These are phyloP conservation scores for Darksidea phi DNA, from an alignment of 495 filamentous ascomycete species.

Conservation along the genomic window DNA sequence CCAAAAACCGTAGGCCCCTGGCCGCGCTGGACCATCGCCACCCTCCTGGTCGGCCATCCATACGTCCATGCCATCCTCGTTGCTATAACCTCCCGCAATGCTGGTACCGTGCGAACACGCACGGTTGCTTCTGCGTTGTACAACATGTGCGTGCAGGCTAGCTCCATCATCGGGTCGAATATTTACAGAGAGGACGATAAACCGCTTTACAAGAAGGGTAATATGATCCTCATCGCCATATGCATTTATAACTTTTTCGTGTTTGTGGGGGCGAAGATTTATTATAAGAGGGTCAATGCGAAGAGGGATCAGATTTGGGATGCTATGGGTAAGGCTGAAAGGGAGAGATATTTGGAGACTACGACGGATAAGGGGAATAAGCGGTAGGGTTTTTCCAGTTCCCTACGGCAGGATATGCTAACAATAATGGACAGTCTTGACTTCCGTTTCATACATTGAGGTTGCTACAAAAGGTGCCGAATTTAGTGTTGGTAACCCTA, in stretches of 20 bases:
- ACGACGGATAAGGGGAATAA: conserved; percentile 71
- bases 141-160: conserved; percentile 51
- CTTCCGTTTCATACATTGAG: conserved; percentile 53
- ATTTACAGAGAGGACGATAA: conserved; percentile 39
- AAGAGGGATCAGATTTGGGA: conserved; percentile 53
- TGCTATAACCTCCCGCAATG: conserved; percentile 50
- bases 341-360: conserved; percentile 60
- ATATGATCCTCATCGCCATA: conserved; percentile 36
- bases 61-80: conserved; percentile 37
- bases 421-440: conserved; percentile 33
- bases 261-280: conserved; percentile 36
- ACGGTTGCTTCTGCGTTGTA: conserved; percentile 59
- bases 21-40: conserved; percentile 24
- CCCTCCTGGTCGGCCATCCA: conserved; percentile 34
- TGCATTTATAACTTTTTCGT: conserved; percentile 30
- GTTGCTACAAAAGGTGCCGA: too few relatives aligned
- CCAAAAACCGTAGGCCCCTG: conserved; percentile 33
- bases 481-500: too few relatives aligned
- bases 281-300: conserved; percentile 33
- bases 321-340: conserved; percentile 61
- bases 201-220: conserved; percentile 36
- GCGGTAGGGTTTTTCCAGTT: conserved; percentile 44
- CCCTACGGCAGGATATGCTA: too few relatives aligned
- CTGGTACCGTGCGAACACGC: conserved; percentile 56
- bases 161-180: conserved; percentile 33